Base-by-base conservation (phyloP, 2,329 filamentous ascomycete genomes). In the Aspergillus quadricinctus region DNA sequence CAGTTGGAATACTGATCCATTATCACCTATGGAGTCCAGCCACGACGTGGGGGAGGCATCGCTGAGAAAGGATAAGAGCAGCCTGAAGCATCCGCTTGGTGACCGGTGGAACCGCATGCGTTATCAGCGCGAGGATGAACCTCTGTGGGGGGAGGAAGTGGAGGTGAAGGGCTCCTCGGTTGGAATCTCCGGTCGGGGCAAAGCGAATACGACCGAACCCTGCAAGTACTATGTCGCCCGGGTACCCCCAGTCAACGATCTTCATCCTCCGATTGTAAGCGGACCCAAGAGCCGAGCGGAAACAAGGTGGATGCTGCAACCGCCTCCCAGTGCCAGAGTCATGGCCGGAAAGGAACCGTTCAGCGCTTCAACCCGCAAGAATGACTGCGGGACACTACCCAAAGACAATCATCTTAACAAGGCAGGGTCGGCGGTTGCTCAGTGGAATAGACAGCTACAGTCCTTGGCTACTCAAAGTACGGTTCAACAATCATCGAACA, bases 271-370 rank as follows among this genome's bases (percentile, higher is more conserved):
- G 2, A 87, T 95, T 52, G 89, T 94, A 72, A 90, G 86, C 74
- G 88, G 84, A 55, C 88, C 87, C 14, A 81, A 80, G 40, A 86
- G 83, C 69, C 85, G 79, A 67, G 85, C 86, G 54, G 90, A 89
- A 57, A 88, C 89, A 54, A 83, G 82, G 67, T 97, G 92, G 92
- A 96, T 97, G 92, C 78, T 96, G 52, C 90, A 96, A 68, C 92
- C 92, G 2, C 91, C 92, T 1, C 92, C 92, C n/a, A 84, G 88
- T 35, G 91, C 92, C 55, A 92, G 88, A 71, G 81, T 96, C 57
- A 97, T 97, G 92, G 89, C 88, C 61, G 92, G 92, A 62, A 94
- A 92, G 71, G 84, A 89, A 52, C 66, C 64, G 4, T 66, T 66
- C 31, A 62, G 58, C 50, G 51, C 60, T 9, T 64, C 67, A 25